Base-by-base conservation (phyloP, 345 rosid species). In the Citrus reticulata region DNA sequence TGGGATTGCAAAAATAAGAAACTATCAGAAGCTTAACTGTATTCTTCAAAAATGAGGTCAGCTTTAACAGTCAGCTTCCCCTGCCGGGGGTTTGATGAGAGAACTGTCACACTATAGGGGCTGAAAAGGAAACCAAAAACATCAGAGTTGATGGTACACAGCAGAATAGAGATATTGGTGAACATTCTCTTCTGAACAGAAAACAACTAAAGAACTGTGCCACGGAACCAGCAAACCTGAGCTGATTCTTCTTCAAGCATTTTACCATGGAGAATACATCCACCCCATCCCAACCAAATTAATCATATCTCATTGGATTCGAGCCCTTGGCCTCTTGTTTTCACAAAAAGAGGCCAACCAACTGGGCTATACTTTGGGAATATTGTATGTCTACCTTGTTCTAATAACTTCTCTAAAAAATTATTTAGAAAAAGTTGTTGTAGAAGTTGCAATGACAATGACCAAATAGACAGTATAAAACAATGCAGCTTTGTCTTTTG, bases 21-120 rank as follows among this genome's bases (percentile, higher is more conserved):
- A 79, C 42, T 6, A 10, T 51, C 1, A 49, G 68, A 77, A 49
- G 68, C 84, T 77, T 89, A 89, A 92, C 99, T 86, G 92, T 91
- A 86, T 80, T 95, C 98, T 84, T 93, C 98, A 17, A 92, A 92
- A 74, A 95, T 84, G 70, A 93, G 90, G 86, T 92, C 93, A 64
- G 98, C 98, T 84, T 88, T 93, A 46, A 93, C 78, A 27, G 91
- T 95, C 84, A 88, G 81, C 83, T 91, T 93, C 77, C 84, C 86
- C 68, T 77, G 86, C 67, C 73, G 83, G 34, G 84, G 80, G 60
- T 73, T 87, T 42, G 93, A 82, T 68, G 94, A 22, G 72, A 91
- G 83, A 78, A 93, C 78, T 73, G 86, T 82, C 37, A 83, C 81
- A 61, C 83, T 83, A 79, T 95, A 95, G 46, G 99, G 99, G 87